These are phyloP conservation scores for Melanogaster broomeanus DNA, from an alignment of 768 basidiomycete genomes.

Conservation along the genomic window DNA sequence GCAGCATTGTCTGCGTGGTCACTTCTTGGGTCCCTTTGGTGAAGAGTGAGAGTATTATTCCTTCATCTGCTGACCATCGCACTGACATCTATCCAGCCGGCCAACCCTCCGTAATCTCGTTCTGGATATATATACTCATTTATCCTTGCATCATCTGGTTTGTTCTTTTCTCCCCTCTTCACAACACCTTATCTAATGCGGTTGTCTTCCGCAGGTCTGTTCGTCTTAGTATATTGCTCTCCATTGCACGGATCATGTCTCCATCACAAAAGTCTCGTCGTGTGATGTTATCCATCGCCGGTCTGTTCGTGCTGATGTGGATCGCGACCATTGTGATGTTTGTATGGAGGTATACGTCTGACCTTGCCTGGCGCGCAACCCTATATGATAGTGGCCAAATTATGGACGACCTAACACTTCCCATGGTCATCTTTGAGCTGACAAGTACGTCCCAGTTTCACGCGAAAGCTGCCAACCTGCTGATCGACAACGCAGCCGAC, in stretches of 20 bases:
- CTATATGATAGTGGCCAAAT: neutral
- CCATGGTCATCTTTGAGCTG: constrained; percentile 14
- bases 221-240: constrained; percentile 15
- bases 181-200: neutral
- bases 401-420: neutral
- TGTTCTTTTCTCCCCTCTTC: neutral
- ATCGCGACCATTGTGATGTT: constrained; percentile 3
- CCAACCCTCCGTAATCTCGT: constrained; percentile 1
- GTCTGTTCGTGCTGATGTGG: constrained; percentile 15
- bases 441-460: constrained; percentile 7
- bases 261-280: constrained; percentile 8
- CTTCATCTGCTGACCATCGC: neutral
- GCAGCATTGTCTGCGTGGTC: constrained; percentile 5
- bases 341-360: neutral
- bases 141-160: constrained; percentile 15
- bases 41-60: constrained; percentile 2
- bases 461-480: neutral
- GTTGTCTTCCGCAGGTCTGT: constrained; percentile 6
- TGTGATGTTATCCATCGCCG: constrained; percentile 2
- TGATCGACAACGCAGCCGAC: constrained; percentile 16
- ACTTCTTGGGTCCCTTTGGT: constrained; percentile 10
- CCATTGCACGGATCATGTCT: constrained; percentile 9
- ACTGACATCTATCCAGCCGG: constrained; percentile 6
- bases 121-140: constrained; percentile 9
- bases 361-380: neutral